Evolutionary conservation across 192 early-diverging fungal genomes (phyloP).

Genomic region (Backusella circina): DNA sequence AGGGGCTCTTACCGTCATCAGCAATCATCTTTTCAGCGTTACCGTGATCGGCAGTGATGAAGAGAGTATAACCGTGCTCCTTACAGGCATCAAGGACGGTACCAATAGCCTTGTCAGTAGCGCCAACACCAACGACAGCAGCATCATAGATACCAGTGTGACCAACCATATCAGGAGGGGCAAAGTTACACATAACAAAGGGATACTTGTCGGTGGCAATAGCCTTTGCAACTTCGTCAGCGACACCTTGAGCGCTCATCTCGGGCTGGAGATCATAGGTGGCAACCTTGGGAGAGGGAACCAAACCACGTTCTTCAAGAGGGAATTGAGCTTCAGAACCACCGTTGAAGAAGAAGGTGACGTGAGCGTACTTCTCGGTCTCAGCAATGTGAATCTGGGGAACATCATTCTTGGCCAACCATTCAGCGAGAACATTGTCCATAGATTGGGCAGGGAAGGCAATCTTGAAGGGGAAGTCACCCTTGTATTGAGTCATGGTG

Average conservation of each 20-base stretch:
- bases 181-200: constrained; percentile 99
- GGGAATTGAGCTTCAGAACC: constrained; percentile 90
- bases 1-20: constrained; percentile 79
- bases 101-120: constrained; percentile 95
- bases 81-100: constrained; percentile 92
- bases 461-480: constrained; percentile 91
- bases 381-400: constrained; percentile 97
- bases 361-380: constrained; percentile 99
- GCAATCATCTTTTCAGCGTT: constrained; percentile 99
- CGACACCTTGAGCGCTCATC: constrained; percentile 91
- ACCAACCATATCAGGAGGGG: constrained; percentile 95
- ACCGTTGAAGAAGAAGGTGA: constrained; percentile 99
- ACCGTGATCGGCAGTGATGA: constrained; percentile 98
- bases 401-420: constrained; percentile 85
- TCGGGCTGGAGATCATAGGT: constrained; percentile 97
- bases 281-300: constrained; percentile 91
- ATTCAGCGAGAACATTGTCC: constrained; percentile 97
- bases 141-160: constrained; percentile 96
- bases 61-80: constrained; percentile 81
- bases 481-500: constrained; percentile 98
- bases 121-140: constrained; percentile 86
- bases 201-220: constrained; percentile 77
- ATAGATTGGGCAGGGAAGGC: constrained; percentile 97
- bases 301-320: constrained; percentile 85
- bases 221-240: constrained; percentile 84